These are phyloP conservation scores for Aspergillus proliferans DNA, from an alignment of 2,329 filamentous ascomycete species.

Conservation along the genomic window DNA sequence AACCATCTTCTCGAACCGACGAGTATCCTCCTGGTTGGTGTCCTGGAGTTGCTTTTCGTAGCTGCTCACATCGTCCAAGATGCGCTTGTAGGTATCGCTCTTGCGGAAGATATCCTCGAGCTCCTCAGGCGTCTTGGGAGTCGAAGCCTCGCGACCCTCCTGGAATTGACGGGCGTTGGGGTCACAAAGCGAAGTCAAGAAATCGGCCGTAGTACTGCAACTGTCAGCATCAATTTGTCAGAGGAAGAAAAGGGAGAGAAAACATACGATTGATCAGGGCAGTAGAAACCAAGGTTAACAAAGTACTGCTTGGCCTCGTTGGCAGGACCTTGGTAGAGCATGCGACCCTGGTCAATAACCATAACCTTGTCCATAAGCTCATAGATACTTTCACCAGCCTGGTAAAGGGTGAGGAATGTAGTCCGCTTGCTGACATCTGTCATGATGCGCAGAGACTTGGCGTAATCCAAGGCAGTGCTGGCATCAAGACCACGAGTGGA, in stretches of 20 bases:
- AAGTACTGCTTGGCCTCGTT: conserved; percentile 61
- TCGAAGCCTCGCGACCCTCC: conserved; percentile 56
- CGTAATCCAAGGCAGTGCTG: conserved; percentile 72
- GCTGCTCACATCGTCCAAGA: conserved; percentile 55
- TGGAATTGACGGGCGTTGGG: conserved; percentile 64
- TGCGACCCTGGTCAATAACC: conserved; percentile 66
- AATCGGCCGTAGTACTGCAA: conserved; percentile 66
- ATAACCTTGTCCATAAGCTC: conserved; percentile 74
- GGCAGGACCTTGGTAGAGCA: conserved; percentile 60
- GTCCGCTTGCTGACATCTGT: conserved; percentile 69
- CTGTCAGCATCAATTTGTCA: neutral
- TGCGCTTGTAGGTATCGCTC: conserved; percentile 55
- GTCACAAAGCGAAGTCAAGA: conserved; percentile 70
- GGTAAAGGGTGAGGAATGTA: conserved; percentile 65
- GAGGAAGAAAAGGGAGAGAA: neutral
- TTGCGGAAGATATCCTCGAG: conserved; percentile 61
- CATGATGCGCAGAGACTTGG: conserved; percentile 63
- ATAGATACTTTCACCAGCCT: conserved; percentile 64
- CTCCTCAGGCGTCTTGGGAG: conserved; percentile 64
- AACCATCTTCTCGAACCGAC: conserved; percentile 60
- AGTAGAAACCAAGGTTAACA: conserved; percentile 57
- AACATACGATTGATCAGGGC: conserved; percentile 43
- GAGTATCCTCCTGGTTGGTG: conserved; percentile 55
- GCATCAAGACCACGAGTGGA: conserved; percentile 73
- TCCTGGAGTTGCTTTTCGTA: conserved; percentile 55